Base-by-base conservation (phyloP, 2,329 filamentous ascomycete genomes). In the Cytospora piceicola region DNA sequence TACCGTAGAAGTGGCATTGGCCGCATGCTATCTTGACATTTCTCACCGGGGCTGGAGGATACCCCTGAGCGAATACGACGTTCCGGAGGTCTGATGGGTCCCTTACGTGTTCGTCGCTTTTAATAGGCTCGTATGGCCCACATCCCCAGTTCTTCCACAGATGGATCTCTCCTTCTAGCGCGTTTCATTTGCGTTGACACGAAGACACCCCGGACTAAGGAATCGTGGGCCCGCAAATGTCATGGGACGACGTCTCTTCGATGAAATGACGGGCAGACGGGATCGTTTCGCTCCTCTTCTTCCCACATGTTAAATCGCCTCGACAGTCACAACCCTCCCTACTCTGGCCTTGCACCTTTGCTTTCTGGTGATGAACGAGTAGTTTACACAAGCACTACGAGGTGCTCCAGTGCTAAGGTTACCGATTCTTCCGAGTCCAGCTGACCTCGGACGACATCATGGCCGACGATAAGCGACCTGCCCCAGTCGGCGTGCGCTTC, bases 401-500 rank as follows among this genome's bases (percentile, higher is more conserved):
- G 14, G 46, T 22, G 12, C n/a, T 49, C n/a, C 2, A 12, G 42
- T 22, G 17, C 11, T 49, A 29, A 3, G 27, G 27, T 29, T 4
- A 49, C 11, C 11, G 12, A 24, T 12, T 14, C 8, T 4, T 6
- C 22, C 14, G 22, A 6, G 1, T 22, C 53, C 4, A 3, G 14
- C 17, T n/a, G 52, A 7, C 20, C 42, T 46, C 24, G 14, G 52
- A 54, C 24, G 12, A 29, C 27, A 30, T 4, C 6, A 49, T 49
- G 46, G 46, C 46, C n/a, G 46, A 49, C n/a, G 46, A 49, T 5
- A n/a, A 24, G n/a, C 46, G 46, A 6, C 46, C 46, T 22, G n/a
- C 54, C 34, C 34, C 34, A 29, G 54, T 29, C n/a, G 53, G 53
- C 5, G 61, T 63, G 12, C 54, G 61, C 22, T 63, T 63, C n/a